Conservation (phyloP, 2,329 filamentous ascomycete species). For the Calycina herbarum region DNA sequence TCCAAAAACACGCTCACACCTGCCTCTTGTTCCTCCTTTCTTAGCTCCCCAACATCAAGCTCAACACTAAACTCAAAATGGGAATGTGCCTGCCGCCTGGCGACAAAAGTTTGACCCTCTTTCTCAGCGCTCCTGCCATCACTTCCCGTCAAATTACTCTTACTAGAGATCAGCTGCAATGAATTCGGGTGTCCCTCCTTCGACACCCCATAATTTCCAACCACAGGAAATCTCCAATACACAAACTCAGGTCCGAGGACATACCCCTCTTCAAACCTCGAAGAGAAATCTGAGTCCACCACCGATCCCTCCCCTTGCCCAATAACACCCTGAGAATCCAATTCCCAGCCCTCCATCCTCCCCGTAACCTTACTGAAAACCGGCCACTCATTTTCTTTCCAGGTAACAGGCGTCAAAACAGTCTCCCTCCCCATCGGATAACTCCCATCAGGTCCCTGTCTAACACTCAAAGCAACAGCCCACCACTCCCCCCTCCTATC, state of each 20-base stretch:
- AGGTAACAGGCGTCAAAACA: slow-evolving; percentile 49
- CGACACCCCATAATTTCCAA: slow-evolving; percentile 48
- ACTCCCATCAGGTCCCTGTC: slow-evolving; percentile 44
- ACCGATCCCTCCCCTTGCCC: slow-evolving; percentile 45
- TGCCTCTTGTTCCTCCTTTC: slow-evolving; percentile 46
- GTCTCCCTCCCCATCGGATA: slow-evolving; percentile 58
- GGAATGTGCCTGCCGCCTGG: slow-evolving; percentile 54
- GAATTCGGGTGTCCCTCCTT: slow-evolving; percentile 44
- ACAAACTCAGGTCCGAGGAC: slow-evolving; percentile 54
- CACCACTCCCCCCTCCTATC: slow-evolving; percentile 54
- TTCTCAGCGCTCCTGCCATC: slow-evolving; percentile 49
- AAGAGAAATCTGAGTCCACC: slow-evolving; percentile 44
- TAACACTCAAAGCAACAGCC: slow-evolving; percentile 48
- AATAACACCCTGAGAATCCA: slow-evolving; percentile 29
- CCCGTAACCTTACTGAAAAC: slow-evolving; percentile 45
- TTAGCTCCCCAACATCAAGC: slow-evolving; percentile 42
- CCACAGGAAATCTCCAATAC: slow-evolving; percentile 50
- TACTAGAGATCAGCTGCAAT: slow-evolving; percentile 49
- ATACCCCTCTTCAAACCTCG: slow-evolving; percentile 46
- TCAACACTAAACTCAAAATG: slow-evolving; percentile 51
- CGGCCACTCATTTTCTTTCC: slow-evolving; percentile 52
- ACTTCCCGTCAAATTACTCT: slow-evolving; percentile 54
- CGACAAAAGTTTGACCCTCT: slow-evolving; percentile 52
- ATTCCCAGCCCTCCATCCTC: slow-evolving; percentile 42
- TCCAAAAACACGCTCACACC: slow-evolving; percentile 54